A percentile compares a stretch with the other conserved stretches of the same genome.
Evolutionary conservation across 345 rosid genomes (phyloP).

Genomic region (Hibiscus tridactylites): DNA sequence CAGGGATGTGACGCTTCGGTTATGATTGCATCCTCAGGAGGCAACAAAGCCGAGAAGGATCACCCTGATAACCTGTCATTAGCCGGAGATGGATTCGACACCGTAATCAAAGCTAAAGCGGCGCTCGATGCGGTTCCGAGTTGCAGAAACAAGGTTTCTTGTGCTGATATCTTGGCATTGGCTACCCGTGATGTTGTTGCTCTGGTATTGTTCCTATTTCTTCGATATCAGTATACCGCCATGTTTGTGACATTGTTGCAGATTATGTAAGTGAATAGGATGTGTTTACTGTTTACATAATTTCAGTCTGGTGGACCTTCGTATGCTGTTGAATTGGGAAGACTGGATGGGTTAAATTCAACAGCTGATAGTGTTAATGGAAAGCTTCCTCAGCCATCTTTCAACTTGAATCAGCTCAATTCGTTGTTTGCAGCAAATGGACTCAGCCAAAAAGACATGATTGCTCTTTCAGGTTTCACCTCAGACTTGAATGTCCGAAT

Average conservation of each 20-base stretch:
- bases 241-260: not conserved
- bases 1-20: slow-evolving; percentile 83
- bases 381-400: slow-evolving; percentile 52
- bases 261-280: not conserved
- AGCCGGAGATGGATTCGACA: slow-evolving; percentile 87
- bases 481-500: not conserved
- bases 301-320: slow-evolving; percentile 65
- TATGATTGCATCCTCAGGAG: slow-evolving; percentile 15
- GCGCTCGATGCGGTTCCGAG: slow-evolving; percentile 17
- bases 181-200: slow-evolving; percentile 70
- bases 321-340: slow-evolving; percentile 61
- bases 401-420: slow-evolving; percentile 50
- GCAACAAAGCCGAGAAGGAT: slow-evolving; percentile 8
- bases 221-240: not conserved
- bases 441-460: slow-evolving; percentile 63
- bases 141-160: no score
- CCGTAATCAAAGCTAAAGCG: slow-evolving; percentile 66
- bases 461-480: slow-evolving; percentile 67
- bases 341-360: slow-evolving; percentile 64
- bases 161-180: slow-evolving; percentile 32
- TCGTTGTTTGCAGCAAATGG: slow-evolving; percentile 41
- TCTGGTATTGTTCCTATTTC: slow-evolving; percentile 20
- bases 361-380: slow-evolving; percentile 46
- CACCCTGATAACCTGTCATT: slow-evolving; percentile 71
- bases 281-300: not conserved